phyloP scores from a whole-genome alignment of 2,329 filamentous ascomycete genomes.

The Cladosporium velox region DNA sequence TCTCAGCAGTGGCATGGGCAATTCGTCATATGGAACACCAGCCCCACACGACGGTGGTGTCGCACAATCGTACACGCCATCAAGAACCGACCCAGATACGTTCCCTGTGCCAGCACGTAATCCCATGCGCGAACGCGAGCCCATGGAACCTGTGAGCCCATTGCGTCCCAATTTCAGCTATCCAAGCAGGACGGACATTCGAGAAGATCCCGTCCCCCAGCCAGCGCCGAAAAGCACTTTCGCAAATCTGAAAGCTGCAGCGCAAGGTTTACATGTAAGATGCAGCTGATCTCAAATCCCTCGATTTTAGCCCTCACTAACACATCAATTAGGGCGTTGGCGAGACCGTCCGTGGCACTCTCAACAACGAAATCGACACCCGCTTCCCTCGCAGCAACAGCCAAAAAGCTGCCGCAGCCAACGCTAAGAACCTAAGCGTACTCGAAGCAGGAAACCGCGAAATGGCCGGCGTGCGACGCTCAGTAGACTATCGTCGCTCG shows the following conservation, averaged over 20 bases:
- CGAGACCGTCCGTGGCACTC: constrained; percentile 36
- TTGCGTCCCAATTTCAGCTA: constrained; percentile 23
- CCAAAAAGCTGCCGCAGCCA: constrained; percentile 32
- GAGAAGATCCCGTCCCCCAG: constrained; percentile 10
- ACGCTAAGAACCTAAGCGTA: constrained; percentile 33
- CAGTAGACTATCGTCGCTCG: background rate
- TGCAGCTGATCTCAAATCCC: background rate
- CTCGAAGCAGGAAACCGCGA: constrained; percentile 32
- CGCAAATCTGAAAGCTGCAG: constrained; percentile 34
- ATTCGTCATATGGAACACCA: background rate
- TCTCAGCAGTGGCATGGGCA: background rate
- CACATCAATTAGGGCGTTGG: constrained; percentile 34
- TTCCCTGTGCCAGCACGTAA: constrained; percentile 15
- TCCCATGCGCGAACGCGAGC: constrained; percentile 18
- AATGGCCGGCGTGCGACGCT: constrained; percentile 23
- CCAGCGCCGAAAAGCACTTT: constrained; percentile 19
- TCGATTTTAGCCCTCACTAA: background rate
- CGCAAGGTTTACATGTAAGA: constrained; percentile 36
- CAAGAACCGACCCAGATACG: background rate
- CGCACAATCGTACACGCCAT: background rate
- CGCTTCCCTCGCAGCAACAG: constrained; percentile 32
- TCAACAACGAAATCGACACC: constrained; percentile 37
- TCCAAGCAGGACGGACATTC: constrained; percentile 19
- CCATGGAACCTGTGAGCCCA: constrained; percentile 18
- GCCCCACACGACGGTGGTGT: background rate